Base-by-base conservation (phyloP, 768 basidiomycete species). In the Leccinum subgranulosum region DNA sequence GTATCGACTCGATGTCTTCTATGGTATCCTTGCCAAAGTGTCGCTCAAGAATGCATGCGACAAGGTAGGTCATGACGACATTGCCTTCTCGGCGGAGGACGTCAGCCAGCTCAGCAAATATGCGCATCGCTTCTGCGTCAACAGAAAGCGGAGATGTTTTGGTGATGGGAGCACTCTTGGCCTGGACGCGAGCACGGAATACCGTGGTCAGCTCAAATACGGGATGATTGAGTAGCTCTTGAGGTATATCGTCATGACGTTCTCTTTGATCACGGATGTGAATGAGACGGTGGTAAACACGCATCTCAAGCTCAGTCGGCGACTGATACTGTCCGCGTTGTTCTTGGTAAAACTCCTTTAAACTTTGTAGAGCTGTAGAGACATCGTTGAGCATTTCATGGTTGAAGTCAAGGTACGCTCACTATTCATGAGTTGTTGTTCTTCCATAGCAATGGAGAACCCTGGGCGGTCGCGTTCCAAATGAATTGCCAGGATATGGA, bases 291-390 rank as follows among this genome's bases (percentile, higher is more conserved):
- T 95, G 92, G 73, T 98, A 99, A 1, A 97, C 86, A 31, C 92
- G 86, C 86, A 99, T 97, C 73, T 99, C 96, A 48, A 98, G 82
- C 67, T 98, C 95, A 39, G 88, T 90, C 0, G 88, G 84, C 10
- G 88, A 89, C 64, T 85, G 74, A 59, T 87, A 87, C 43, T 76
- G 73, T 9, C 78, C 81, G 0, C 84, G 78, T 56, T 90, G 86
- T 66, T 97, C 95, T 61, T 91, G 86, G 67, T 97, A 96, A 65
- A 93, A 94, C 67, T 98, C 91, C 71, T 92, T 94, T 55, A 98
- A 79, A 64, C 89, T 92, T 70, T 92, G 92, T 36, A 98, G 80
- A 15, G 94, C 95, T 98, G 64, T n/a, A 28, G 49, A 12, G 9
- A 19, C 3, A 34, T 49, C 28, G n/a, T 53, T 46, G 60, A n/a